phyloP scores from a whole-genome alignment of 805 yeast species.

The Cyberlindnera suaveolens region DNA sequence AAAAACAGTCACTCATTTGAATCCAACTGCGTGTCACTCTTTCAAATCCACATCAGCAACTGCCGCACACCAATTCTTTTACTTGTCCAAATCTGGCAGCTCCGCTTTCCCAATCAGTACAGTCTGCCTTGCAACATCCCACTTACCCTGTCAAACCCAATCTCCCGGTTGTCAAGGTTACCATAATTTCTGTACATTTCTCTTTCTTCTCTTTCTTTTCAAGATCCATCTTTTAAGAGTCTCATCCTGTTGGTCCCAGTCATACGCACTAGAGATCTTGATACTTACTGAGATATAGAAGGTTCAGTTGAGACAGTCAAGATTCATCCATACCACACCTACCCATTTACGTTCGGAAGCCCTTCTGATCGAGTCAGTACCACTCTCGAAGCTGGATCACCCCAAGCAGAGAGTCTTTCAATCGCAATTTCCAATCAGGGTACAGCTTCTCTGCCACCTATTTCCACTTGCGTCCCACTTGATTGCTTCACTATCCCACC shows the following conservation, averaged over 20 bases:
- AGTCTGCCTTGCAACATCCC: not conserved
- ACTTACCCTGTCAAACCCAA: too few species aligned
- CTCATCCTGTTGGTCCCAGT: not conserved
- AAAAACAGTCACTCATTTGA: not conserved
- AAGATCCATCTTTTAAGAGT: not conserved
- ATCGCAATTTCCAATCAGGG: too few species aligned
- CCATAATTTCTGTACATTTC: not conserved
- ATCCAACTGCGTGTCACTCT: not conserved
- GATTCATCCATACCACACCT: not conserved
- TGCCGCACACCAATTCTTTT: not conserved
- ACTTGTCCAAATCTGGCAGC: not conserved
- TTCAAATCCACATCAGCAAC: not conserved
- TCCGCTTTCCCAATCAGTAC: not conserved
- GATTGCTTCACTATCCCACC: not conserved
- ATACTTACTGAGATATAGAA: not conserved
- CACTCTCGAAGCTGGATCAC: too few species aligned
- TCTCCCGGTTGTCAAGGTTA: constrained; percentile 1
- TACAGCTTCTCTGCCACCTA: not conserved
- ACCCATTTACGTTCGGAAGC: not conserved
- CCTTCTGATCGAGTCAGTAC: too few species aligned
- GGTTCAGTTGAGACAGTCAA: not conserved
- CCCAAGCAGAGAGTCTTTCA: too few species aligned
- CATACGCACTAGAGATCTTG: too few species aligned
- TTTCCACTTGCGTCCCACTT: not conserved
- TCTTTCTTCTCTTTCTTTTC: not conserved